These are phyloP conservation scores for Hypoxylon sp. DNA, from an alignment of 2,329 filamentous ascomycete species.

Conservation along the genomic window DNA sequence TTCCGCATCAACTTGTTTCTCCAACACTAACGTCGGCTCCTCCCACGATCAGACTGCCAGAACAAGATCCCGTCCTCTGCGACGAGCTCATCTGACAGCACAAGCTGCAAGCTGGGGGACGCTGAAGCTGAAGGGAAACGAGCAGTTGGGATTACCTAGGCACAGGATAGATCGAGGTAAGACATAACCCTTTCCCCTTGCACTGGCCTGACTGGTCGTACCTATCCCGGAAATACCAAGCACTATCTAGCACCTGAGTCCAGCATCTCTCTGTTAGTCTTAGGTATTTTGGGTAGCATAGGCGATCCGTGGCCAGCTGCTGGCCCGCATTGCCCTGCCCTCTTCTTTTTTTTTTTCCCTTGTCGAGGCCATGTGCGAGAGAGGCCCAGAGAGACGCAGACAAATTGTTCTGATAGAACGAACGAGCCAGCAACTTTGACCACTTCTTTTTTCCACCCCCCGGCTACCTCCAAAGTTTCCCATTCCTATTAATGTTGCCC, in stretches of 20 bases:
- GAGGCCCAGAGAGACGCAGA: conserved; percentile 35
- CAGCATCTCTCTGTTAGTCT: not conserved
- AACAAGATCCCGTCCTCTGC: conserved; percentile 34
- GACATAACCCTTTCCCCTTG: conserved; percentile 43
- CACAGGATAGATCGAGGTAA: conserved; percentile 43
- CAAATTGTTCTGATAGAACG: conserved; percentile 34
- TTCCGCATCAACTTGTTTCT: conserved; percentile 33
- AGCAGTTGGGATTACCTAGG: conserved; percentile 13
- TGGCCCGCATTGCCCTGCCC: conserved; percentile 51
- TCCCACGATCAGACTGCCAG: conserved; percentile 22
- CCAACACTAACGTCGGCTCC: conserved; percentile 36
- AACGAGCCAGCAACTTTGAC: conserved; percentile 45
- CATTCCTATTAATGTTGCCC: conserved; percentile 45
- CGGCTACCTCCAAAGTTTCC: conserved; percentile 46
- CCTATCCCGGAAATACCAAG: conserved; percentile 19
- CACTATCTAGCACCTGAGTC: conserved; percentile 10
- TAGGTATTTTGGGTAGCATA: conserved; percentile 44
- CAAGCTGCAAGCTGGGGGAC: conserved; percentile 34
- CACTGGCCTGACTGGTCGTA: conserved; percentile 21
- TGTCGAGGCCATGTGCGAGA: conserved; percentile 34
- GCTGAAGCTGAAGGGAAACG: conserved; percentile 41
- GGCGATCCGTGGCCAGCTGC: conserved; percentile 47
- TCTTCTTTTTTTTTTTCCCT: conserved; percentile 41
- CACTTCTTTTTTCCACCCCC: conserved; percentile 44
- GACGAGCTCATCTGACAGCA: conserved; percentile 32